Base-by-base conservation (phyloP, 352 stramenopile species). In the Phytopythium ostracodes region DNA sequence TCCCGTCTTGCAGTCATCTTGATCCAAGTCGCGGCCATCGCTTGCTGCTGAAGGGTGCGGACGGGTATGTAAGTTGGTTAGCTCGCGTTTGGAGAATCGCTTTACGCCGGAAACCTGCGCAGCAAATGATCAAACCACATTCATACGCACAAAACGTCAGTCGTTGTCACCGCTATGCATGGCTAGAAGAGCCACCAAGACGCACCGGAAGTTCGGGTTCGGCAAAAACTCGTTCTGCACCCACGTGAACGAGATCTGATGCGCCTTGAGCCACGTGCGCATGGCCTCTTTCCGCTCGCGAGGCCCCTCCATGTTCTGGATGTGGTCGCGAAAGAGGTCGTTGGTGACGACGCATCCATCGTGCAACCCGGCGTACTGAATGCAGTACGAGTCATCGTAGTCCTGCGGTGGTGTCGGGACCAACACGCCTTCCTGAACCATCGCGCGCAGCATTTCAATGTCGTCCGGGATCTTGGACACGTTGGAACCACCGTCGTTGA, bases 301-400 rank as follows among this genome's bases (percentile, higher is more conserved):
- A 14, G 76, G 76, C 5, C 75, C 76, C 14, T 71, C 74, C 67
- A 85, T 89, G 43, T 84, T 88, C 53, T 84, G 76, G 18, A 91
- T 73, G 57, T 96, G 87, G 67, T 96, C 87, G 42, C 88, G 80
- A 64, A 91, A 96, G 24, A 94, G 70, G 52, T 96, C 88, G 60
- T 96, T 96, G n/a, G 84, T 96, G 38, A 96, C 82, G 22, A 96
- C 72, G 50, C 81, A 90, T 56, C 82, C 84, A 50, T 88, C 67
- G 49, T 96, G 75, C 35, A 79, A 69, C 14, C 78, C 78, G 38
- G 86, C 85, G 63, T 96, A 96, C 54, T 91, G 83, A 67, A 96
- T 96, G 76, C 87, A 94, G 71, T 96, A 96, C 44, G 85, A 87
- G 63, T 96, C 88, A 66, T 96, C 88, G 64, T 95, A 96, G 64